These are phyloP conservation scores for Nakazawaea ambrosiae DNA, from an alignment of 805 yeast species.

Conservation along the genomic window DNA sequence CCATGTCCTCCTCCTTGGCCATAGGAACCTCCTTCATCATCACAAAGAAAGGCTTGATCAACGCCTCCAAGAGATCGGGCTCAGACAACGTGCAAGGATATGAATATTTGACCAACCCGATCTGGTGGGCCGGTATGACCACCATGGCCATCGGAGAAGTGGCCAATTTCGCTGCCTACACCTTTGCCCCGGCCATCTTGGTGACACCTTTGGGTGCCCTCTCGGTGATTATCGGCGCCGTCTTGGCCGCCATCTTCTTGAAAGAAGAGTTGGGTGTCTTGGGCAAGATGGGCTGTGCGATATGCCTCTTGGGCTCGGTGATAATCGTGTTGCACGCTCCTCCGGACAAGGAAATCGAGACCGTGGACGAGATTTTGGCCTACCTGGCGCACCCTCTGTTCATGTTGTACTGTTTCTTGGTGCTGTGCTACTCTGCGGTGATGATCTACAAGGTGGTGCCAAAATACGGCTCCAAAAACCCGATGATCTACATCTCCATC, in stretches of 20 bases:
- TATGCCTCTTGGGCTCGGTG: slow-evolving; percentile 81
- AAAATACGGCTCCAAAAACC: slow-evolving; percentile 67
- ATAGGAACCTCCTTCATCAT: slow-evolving; percentile 87
- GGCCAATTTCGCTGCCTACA: slow-evolving; percentile 91
- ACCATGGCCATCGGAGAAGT: slow-evolving; percentile 89
- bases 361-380: slow-evolving; percentile 79
- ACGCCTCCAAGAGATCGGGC: slow-evolving; percentile 58
- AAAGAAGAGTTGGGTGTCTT: slow-evolving; percentile 82
- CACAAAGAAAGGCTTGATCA: slow-evolving; percentile 79
- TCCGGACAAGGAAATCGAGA: slow-evolving; percentile 81
- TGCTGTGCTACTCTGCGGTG: slow-evolving; percentile 60
- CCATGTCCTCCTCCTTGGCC: slow-evolving; percentile 81
- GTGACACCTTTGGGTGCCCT: slow-evolving; percentile 92
- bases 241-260: slow-evolving; percentile 75
- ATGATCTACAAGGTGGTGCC: slow-evolving; percentile 86
- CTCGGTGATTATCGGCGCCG: slow-evolving; percentile 87
- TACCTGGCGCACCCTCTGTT: slow-evolving; percentile 80
- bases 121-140: slow-evolving; percentile 91
- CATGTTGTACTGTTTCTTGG: slow-evolving; percentile 54
- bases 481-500: slow-evolving; percentile 83
- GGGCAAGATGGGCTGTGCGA: slow-evolving; percentile 91
- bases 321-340: slow-evolving; percentile 90
- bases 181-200: slow-evolving; percentile 89
- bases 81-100: slow-evolving; percentile 60
- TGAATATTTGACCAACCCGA: slow-evolving; percentile 73